Conservation (phyloP, 164 flowering plant species). For the Akebia trifoliata region DNA sequence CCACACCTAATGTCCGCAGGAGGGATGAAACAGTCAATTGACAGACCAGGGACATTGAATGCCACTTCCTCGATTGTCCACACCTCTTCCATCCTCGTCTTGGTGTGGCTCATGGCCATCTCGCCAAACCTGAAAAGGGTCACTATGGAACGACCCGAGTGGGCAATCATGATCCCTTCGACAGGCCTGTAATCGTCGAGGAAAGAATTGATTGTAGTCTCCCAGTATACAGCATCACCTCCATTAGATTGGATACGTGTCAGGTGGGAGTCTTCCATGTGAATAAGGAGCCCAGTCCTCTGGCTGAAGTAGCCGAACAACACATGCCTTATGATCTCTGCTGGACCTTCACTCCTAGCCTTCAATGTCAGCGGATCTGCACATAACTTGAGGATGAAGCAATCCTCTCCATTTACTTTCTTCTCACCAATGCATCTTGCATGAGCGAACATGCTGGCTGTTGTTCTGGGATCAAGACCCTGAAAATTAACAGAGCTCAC, state of each 20-base stretch:
- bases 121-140: slow-evolving; percentile 67
- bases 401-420: slow-evolving; percentile 59
- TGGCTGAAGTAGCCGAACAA: slow-evolving; percentile 67
- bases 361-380: slow-evolving; percentile 54
- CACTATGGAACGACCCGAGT: slow-evolving; percentile 55
- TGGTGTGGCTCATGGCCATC: slow-evolving; percentile 69
- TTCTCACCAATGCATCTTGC: slow-evolving; percentile 72
- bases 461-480: slow-evolving; percentile 70
- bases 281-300: slow-evolving; percentile 57
- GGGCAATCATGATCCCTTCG: slow-evolving; percentile 68
- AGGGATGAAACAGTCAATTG: slow-evolving; percentile 62
- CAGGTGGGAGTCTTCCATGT: slow-evolving; percentile 61
- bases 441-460: slow-evolving; percentile 60
- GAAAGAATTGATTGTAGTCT: slow-evolving; percentile 65
- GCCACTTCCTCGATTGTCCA: slow-evolving; percentile 74
- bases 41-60: slow-evolving; percentile 58
- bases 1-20: slow-evolving; percentile 66
- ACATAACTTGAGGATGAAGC: slow-evolving; percentile 63
- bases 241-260: slow-evolving; percentile 60
- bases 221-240: slow-evolving; percentile 66
- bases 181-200: slow-evolving; percentile 57
- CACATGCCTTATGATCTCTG: slow-evolving; percentile 62
- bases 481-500: slow-evolving; percentile 14
- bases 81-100: slow-evolving; percentile 62
- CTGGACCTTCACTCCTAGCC: slow-evolving; percentile 62